Conservation (phyloP, 2,329 filamentous ascomycete genomes). For the Fusarium cyanostomum region DNA sequence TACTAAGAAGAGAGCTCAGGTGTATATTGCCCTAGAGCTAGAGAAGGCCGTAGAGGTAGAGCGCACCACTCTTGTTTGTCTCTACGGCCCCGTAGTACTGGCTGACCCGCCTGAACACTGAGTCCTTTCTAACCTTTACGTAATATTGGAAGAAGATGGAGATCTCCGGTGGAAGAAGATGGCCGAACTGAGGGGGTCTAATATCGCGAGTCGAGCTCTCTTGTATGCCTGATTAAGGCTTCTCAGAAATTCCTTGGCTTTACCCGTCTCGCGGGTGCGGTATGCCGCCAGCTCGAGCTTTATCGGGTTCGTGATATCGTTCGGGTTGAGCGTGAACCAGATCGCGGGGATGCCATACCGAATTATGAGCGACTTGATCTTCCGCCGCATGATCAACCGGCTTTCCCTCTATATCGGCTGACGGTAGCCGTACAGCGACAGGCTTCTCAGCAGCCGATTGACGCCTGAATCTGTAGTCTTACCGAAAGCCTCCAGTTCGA, state of each 20-base stretch:
- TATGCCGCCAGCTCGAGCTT: slow-evolving; percentile 15
- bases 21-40: slow-evolving; percentile 1
- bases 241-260: slow-evolving; percentile 6
- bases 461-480: background rate
- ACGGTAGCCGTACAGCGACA: background rate
- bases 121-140: slow-evolving; percentile 8
- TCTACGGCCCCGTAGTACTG: background rate
- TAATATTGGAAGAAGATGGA: slow-evolving; percentile 20
- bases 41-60: background rate
- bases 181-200: background rate
- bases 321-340: slow-evolving; percentile 18
- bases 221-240: background rate
- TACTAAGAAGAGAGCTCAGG: background rate
- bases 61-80: background rate
- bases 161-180: slow-evolving; percentile 18
- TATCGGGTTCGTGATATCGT: slow-evolving; percentile 20
- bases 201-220: background rate
- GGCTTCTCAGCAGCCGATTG: background rate
- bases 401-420: slow-evolving; percentile 9
- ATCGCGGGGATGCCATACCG: slow-evolving; percentile 11
- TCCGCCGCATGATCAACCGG: slow-evolving; percentile 2
- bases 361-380: slow-evolving; percentile 16
- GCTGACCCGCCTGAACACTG: slow-evolving; percentile 11
- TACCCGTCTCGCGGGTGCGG: background rate
- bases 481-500: background rate